Evolutionary conservation across 176 grass and related monocot genomes (phyloP), one percentile per base, ranked within the genome.

Genomic region (Eleusine indica): DNA sequence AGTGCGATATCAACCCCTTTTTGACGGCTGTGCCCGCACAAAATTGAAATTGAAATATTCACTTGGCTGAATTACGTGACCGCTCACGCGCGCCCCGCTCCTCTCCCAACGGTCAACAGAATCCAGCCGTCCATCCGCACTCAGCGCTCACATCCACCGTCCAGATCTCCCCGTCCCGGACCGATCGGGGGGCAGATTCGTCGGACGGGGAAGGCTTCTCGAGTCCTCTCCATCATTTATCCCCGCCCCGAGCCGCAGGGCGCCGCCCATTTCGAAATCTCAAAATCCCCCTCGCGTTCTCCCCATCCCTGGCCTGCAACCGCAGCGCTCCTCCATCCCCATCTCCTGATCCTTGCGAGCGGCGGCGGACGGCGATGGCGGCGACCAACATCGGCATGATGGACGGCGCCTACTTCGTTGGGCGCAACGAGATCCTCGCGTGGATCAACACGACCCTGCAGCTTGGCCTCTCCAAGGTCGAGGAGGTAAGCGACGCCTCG

Each of bases 361-460:
- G 77, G 85, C 77, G 77, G 85, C 58, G 66, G 73, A 25, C 19
- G 66, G 76, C 40, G 67, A 94, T 96, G 93, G 86, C 91, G 88
- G 92, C 84, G 61, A 94, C 68, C 54, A 95, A 89, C 67, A 96
- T 96, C 48, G 97, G 97, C 41, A 99, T 94, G 89, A 99, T 96
- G 97, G 97, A 99, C 79, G 86, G 93, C 4, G 97, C 97, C 10
- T 99, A 99, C 87, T 99, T 99, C 82, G 93, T 99, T 3, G 97
- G 97, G 72, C 84, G 97, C 30, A 92, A 92, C 78, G 93, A 99
- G 91, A 99, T 99, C 80, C 85, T 99, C 1, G 78, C 97, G 61
- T 99, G 97, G 97, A 96, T 99, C 84, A 99, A 99, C 84, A 94
- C 97, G 21, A 91, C 93, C 32, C 93, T 99, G 74, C 93, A 94